Percentiles rank a stretch among this genome's conserved stretches.
phyloP scores from a whole-genome alignment of 805 yeast species.

The Millerozyma miso region DNA sequence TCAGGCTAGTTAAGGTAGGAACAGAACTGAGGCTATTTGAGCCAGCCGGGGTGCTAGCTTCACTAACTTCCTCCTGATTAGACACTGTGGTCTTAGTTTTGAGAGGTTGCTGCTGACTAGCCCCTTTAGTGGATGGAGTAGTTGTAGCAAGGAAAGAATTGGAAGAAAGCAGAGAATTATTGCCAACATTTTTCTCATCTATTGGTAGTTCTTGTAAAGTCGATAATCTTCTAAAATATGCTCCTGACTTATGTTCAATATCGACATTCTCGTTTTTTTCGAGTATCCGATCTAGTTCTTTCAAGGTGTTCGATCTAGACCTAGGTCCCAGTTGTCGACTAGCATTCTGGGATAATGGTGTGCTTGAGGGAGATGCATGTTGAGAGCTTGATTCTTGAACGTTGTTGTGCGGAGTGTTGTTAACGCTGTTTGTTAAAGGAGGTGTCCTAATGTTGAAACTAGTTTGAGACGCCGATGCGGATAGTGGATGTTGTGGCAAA shows the following conservation, averaged over 20 bases:
- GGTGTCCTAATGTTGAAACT: conserved; percentile 11
- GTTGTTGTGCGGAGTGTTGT: conserved; percentile 11
- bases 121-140: background rate
- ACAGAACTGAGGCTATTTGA: background rate
- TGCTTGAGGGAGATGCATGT: conserved; percentile 12
- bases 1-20: background rate
- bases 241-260: conserved; percentile 50
- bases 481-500: conserved; percentile 11
- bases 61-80: background rate
- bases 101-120: background rate
- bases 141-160: background rate
- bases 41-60: background rate
- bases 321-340: conserved; percentile 18
- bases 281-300: conserved; percentile 30
- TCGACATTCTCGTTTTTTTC: conserved; percentile 37
- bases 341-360: conserved; percentile 12
- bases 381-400: conserved; percentile 10
- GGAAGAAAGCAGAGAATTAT: background rate
- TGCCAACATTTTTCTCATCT: conserved; percentile 16
- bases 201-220: conserved; percentile 52
- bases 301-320: conserved; percentile 33
- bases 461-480: conserved; percentile 20
- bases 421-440: conserved; percentile 12
- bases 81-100: background rate
- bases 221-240: conserved; percentile 62